Percentiles rank a stretch among this genome's conserved stretches.
These are phyloP conservation scores for Haemoproteus tartakovskyi DNA, from an alignment of 169 alveolate genomes.

Conservation along the genomic window DNA sequence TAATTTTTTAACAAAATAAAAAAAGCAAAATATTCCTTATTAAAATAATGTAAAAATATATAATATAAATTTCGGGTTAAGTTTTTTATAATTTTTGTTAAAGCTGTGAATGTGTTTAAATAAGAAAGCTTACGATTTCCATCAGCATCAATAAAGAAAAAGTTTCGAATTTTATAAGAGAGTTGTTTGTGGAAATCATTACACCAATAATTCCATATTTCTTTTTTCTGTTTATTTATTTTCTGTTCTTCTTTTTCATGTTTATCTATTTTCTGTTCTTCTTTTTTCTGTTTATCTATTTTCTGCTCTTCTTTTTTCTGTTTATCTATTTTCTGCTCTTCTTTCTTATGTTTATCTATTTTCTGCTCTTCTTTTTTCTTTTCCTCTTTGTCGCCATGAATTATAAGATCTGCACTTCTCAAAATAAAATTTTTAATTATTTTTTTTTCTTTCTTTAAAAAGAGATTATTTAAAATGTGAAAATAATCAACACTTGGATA, in stretches of 20 bases:
- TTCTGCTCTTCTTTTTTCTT: too few relatives aligned
- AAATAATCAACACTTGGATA: conserved; percentile 34
- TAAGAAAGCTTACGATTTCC: not conserved
- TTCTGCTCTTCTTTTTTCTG: too few relatives aligned
- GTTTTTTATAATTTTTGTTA: conserved; percentile 37
- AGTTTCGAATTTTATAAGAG: conserved; percentile 30
- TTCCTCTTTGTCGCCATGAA: not conserved
- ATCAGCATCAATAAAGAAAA: conserved; percentile 3
- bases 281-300: too few relatives aligned
- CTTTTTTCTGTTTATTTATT: too few relatives aligned
- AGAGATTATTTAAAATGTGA: conserved; percentile 15
- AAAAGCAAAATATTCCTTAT: conserved; percentile 31
- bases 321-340: too few relatives aligned
- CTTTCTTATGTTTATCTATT: too few relatives aligned
- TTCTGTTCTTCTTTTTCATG: too few relatives aligned
- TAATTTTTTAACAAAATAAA: conserved; percentile 3
- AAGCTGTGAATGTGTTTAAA: conserved; percentile 15
- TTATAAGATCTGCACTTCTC: conserved; percentile 15
- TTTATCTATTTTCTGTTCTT: too few relatives aligned
- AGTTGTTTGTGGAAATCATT: conserved; percentile 20
- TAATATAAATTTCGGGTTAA: conserved; percentile 38
- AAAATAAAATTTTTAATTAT: conserved; percentile 28
- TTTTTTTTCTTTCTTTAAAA: conserved; percentile 28
- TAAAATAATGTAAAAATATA: conserved; percentile 27
- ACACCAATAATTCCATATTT: conserved; percentile 59